A percentile compares a stretch with the other conserved stretches of the same genome.
These are phyloP conservation scores for Diplocarpon mali DNA, from an alignment of 2,329 filamentous ascomycete species.

Conservation along the genomic window DNA sequence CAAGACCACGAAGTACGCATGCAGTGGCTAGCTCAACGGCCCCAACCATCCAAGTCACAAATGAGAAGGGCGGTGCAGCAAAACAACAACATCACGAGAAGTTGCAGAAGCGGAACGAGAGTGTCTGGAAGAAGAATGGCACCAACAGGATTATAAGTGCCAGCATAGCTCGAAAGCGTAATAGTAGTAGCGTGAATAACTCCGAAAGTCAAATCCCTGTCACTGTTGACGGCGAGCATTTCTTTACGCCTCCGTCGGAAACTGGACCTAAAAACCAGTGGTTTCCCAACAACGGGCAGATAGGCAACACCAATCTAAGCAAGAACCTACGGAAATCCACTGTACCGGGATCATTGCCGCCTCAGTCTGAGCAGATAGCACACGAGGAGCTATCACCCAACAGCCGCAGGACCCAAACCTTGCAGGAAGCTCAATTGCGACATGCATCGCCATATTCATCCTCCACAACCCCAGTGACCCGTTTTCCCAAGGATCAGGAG, in stretches of 20 bases:
- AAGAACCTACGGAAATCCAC: neutral
- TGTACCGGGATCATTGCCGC: constrained; percentile 13
- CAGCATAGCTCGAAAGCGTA: constrained; percentile 36
- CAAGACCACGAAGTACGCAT: constrained; percentile 24
- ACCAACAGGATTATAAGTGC: constrained; percentile 41
- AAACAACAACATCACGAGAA: constrained; percentile 29
- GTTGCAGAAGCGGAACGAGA: constrained; percentile 28
- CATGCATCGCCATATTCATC: constrained; percentile 11
- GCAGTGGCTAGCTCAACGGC: constrained; percentile 26
- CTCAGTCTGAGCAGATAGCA: constrained; percentile 20
- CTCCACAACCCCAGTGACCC: constrained; percentile 20
- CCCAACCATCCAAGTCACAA: constrained; percentile 68
- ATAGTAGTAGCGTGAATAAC: constrained; percentile 28
- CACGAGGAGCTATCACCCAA: constrained; percentile 18
- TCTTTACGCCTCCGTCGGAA: constrained; percentile 38
- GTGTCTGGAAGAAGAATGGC: constrained; percentile 29
- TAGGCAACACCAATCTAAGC: constrained; percentile 5
- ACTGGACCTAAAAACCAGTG: constrained; percentile 26
- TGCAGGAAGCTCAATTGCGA: constrained; percentile 16
- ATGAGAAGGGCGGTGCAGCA: constrained; percentile 41
- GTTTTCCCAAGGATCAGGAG: constrained; percentile 44
- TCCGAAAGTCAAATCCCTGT: constrained; percentile 30
- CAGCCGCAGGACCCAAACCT: constrained; percentile 4
- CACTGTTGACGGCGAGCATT: constrained; percentile 39
- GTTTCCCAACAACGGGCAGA: constrained; percentile 7